These are phyloP conservation scores for Pestalotiopsis sp. DNA, from an alignment of 2,329 filamentous ascomycete genomes.

Conservation along the genomic window DNA sequence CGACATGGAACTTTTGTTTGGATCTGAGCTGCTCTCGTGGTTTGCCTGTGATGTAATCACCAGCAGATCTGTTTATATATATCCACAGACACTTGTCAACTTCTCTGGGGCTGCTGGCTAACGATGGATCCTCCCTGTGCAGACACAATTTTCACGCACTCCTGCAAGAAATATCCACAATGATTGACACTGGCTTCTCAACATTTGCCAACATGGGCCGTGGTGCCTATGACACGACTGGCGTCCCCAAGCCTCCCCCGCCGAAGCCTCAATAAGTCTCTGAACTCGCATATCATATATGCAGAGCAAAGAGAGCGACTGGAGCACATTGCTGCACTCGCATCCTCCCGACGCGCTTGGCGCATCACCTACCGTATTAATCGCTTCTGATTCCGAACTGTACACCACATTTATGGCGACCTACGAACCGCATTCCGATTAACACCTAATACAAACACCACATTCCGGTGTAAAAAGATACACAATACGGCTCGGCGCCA, in stretches of 20 bases:
- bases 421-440: slow-evolving; percentile 26
- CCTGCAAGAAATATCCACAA: slow-evolving; percentile 17
- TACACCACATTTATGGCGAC: slow-evolving; percentile 29
- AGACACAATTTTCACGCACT: background rate
- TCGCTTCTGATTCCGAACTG: slow-evolving; percentile 24
- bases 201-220: slow-evolving; percentile 35
- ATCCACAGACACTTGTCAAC: background rate
- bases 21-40: background rate
- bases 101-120: slow-evolving; percentile 1
- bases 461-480: slow-evolving; percentile 15
- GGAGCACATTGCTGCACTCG: background rate
- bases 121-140: slow-evolving; percentile 6
- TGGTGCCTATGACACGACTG: slow-evolving; percentile 36
- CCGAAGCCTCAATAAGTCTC: slow-evolving; percentile 33
- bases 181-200: slow-evolving; percentile 30
- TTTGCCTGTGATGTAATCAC: background rate
- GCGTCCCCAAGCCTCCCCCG: slow-evolving; percentile 35
- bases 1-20: background rate
- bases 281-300: slow-evolving; percentile 3
- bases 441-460: slow-evolving; percentile 27
- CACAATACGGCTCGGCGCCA: slow-evolving; percentile 22
- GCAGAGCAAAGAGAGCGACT: background rate
- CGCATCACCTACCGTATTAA: slow-evolving; percentile 21
- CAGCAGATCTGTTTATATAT: slow-evolving; percentile 8
- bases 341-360: slow-evolving; percentile 9